Conservation (phyloP, 805 yeast genomes). For the Nakazawaea anatomiae region DNA sequence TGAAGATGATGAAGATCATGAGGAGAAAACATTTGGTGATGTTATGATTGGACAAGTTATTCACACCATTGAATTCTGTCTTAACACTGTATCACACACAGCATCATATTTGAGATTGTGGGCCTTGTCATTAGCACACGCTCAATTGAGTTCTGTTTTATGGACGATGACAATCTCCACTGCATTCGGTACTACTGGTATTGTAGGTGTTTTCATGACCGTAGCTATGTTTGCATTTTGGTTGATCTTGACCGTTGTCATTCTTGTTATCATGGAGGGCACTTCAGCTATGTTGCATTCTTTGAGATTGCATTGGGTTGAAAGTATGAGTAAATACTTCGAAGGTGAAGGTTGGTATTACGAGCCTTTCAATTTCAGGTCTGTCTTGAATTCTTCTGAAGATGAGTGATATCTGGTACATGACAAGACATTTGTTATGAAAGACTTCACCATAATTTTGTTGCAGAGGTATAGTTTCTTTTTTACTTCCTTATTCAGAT, state of each 20-base stretch:
- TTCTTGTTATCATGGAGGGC: conserved; percentile 75
- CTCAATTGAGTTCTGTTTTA: conserved; percentile 67
- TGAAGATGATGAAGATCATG: conserved; percentile 33
- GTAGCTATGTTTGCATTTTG: conserved; percentile 66
- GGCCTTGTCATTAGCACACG: conserved; percentile 77
- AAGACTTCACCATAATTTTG: no score
- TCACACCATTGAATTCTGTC: conserved; percentile 75
- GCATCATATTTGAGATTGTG: conserved; percentile 74
- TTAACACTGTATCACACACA: conserved; percentile 75
- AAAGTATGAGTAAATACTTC: conserved; percentile 74
- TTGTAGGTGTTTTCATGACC: conserved; percentile 49
- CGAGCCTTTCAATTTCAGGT: conserved; percentile 52
- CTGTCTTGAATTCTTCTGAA: conserved; percentile 16
- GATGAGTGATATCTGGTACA: background rate
- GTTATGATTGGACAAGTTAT: conserved; percentile 74
- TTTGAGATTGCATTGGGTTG: conserved; percentile 76
- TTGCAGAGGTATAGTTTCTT: no score
- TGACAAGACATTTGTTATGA: background rate
- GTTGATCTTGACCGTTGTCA: conserved; percentile 65
- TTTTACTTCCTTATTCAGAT: no score
- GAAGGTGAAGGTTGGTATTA: conserved; percentile 71
- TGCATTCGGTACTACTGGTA: conserved; percentile 52
- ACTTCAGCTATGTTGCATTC: conserved; percentile 82
- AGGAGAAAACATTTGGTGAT: conserved; percentile 51
- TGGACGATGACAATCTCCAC: conserved; percentile 73